Conservation (phyloP, 352 stramenopile genomes). For the Phytophthora chlamydospora region DNA sequence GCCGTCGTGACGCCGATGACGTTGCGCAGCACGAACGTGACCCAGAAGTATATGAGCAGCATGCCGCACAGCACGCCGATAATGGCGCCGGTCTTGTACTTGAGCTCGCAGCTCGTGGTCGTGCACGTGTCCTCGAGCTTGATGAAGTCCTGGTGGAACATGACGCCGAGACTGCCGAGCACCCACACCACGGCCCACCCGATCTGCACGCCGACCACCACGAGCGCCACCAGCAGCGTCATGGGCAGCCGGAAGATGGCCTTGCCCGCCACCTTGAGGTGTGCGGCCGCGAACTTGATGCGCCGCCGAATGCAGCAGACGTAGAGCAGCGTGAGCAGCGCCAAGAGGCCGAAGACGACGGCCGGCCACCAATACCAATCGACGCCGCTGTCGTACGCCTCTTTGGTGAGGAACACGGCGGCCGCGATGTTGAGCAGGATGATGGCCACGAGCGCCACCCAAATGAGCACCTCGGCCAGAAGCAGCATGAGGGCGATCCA, state of each 20-base stretch:
- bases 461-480: conserved; percentile 67
- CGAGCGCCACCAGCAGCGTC: conserved; percentile 79
- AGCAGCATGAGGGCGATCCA: conserved; percentile 85
- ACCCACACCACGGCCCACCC: conserved; percentile 89
- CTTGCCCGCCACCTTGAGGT: conserved; percentile 88
- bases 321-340: conserved; percentile 64
- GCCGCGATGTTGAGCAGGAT: conserved; percentile 52
- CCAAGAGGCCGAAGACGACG: conserved; percentile 56
- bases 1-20: conserved; percentile 90
- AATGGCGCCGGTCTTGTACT: conserved; percentile 50
- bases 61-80: conserved; percentile 87
- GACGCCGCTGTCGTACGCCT: conserved; percentile 59
- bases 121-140: conserved; percentile 60
- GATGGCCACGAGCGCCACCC: conserved; percentile 37
- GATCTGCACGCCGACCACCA: conserved; percentile 88
- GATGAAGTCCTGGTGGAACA: conserved; percentile 81
- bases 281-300: conserved; percentile 93
- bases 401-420: conserved; percentile 72
- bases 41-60: conserved; percentile 95
- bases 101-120: conserved; percentile 51
- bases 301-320: conserved; percentile 74
- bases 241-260: conserved; percentile 89
- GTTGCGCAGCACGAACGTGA: conserved; percentile 86
- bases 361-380: conserved; percentile 77
- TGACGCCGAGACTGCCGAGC: conserved; percentile 79